phyloP scores from a whole-genome alignment of 371 early-diverging fungal species.

The Zancudomyces culisetae region DNA sequence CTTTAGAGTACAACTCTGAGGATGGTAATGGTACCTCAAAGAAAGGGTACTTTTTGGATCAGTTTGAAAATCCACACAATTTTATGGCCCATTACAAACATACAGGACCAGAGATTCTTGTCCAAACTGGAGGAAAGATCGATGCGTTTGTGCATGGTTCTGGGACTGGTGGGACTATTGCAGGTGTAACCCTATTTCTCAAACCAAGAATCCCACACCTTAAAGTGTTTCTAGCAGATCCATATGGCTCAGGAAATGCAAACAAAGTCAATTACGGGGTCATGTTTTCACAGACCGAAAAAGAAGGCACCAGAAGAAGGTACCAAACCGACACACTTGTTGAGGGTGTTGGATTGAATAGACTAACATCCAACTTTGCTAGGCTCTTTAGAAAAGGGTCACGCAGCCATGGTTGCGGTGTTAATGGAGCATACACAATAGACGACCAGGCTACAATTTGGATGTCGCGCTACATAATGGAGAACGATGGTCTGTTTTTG shows the following conservation, averaged over 20 bases:
- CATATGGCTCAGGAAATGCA: constrained; percentile 83
- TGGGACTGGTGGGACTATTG: constrained; percentile 94
- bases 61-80: constrained; percentile 87
- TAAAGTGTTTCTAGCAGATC: constrained; percentile 86
- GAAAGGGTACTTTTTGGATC: constrained; percentile 90
- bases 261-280: constrained; percentile 69
- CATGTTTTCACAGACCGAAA: constrained; percentile 39
- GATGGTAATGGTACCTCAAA: constrained; percentile 53
- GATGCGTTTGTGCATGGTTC: constrained; percentile 92
- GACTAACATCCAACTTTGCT: constrained; percentile 90
- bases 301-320: constrained; percentile 76
- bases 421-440: constrained; percentile 91
- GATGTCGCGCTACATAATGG: constrained; percentile 85
- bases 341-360: constrained; percentile 91
- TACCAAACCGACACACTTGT: constrained; percentile 89
- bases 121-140: constrained; percentile 68
- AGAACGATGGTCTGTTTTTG: constrained; percentile 84
- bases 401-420: constrained; percentile 32
- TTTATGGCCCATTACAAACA: constrained; percentile 89
- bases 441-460: constrained; percentile 84
- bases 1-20: constrained; percentile 30
- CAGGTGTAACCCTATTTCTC: constrained; percentile 80
- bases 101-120: constrained; percentile 72
- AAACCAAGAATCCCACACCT: constrained; percentile 77
- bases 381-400: constrained; percentile 14